These are phyloP conservation scores for Lentinula boryana DNA, from an alignment of 768 basidiomycete genomes.

Conservation along the genomic window DNA sequence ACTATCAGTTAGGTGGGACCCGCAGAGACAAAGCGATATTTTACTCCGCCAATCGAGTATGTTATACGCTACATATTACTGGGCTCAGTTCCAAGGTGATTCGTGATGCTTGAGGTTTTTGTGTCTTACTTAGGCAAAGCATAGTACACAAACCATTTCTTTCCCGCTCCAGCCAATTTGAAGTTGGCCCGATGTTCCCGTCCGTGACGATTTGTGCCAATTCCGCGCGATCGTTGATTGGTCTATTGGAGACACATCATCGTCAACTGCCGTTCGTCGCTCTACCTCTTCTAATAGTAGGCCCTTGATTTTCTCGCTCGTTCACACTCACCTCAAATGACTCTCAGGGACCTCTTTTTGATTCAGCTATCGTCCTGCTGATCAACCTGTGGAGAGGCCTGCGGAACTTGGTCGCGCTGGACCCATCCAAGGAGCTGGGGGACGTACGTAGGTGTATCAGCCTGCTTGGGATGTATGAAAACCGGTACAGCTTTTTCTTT, in stretches of 20 bases:
- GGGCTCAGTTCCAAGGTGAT: slow-evolving; percentile 15
- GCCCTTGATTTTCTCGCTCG: background rate
- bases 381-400: slow-evolving; percentile 43
- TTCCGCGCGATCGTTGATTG: slow-evolving; percentile 42
- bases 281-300: background rate
- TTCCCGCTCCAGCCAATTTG: slow-evolving; percentile 10
- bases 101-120: background rate
- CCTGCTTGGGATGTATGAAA: background rate
- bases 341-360: slow-evolving; percentile 22
- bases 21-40: slow-evolving; percentile 25
- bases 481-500: background rate
- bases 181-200: slow-evolving; percentile 42
- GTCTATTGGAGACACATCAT: slow-evolving; percentile 44
- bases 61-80: slow-evolving; percentile 45
- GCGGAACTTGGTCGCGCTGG: slow-evolving; percentile 28
- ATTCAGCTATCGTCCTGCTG: slow-evolving; percentile 38
- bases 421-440: slow-evolving; percentile 37
- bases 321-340: background rate
- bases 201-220: slow-evolving; percentile 35
- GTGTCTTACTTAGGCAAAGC: background rate
- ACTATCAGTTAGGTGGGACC: slow-evolving; percentile 34
- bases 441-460: slow-evolving; percentile 42
- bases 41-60: slow-evolving; percentile 43
- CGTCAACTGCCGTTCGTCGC: slow-evolving; percentile 14
- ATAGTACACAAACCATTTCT: slow-evolving; percentile 20